A percentile compares a stretch with the other conserved stretches of the same genome.
phyloP scores from a whole-genome alignment of 1,284 basidiomycete species.

The Tilletiopsis washingtonensis region DNA sequence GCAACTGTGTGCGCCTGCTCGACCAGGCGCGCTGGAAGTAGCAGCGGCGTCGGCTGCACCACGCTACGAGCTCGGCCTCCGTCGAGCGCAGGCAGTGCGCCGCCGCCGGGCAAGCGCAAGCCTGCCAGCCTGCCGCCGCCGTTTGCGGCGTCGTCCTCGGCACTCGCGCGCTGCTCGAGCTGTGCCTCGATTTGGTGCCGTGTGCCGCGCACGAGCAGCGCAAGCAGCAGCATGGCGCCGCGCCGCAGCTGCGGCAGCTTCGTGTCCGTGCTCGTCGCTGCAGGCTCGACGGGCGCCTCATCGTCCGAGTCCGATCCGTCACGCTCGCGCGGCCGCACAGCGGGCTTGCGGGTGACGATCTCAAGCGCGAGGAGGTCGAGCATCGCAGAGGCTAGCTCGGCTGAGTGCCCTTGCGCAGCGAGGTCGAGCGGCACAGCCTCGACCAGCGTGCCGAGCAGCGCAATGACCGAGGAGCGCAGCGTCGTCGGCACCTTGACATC shows the following conservation, averaged over 20 bases:
- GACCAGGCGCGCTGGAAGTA: neutral
- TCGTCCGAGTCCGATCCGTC: slow-evolving; percentile 9
- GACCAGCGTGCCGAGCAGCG: slow-evolving; percentile 40
- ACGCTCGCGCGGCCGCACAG: too few species aligned
- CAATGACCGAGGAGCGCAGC: slow-evolving; percentile 33
- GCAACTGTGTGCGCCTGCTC: neutral
- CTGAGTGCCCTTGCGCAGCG: slow-evolving; percentile 14
- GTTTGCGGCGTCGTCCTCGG: neutral
- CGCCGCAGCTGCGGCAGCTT: slow-evolving; percentile 37
- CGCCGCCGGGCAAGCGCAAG: slow-evolving; percentile 4
- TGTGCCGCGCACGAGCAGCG: slow-evolving; percentile 21
- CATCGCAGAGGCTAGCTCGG: slow-evolving; percentile 19
- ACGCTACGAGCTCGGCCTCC: neutral
- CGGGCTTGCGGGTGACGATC: slow-evolving; percentile 8
- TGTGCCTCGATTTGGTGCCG: slow-evolving; percentile 24
- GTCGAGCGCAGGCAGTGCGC: neutral
- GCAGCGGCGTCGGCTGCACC: neutral
- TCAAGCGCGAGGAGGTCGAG: slow-evolving; percentile 35
- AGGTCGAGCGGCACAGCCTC: slow-evolving; percentile 33
- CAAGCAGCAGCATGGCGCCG: slow-evolving; percentile 33
- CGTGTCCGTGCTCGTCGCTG: slow-evolving; percentile 21
- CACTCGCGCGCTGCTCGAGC: neutral
- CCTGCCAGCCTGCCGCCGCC: neutral
- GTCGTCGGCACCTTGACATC: slow-evolving; percentile 28
- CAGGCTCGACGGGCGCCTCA: slow-evolving; percentile 6